These are phyloP conservation scores for Verticillium dahliae DNA, from an alignment of 2,329 filamentous ascomycete genomes.

Conservation along the genomic window DNA sequence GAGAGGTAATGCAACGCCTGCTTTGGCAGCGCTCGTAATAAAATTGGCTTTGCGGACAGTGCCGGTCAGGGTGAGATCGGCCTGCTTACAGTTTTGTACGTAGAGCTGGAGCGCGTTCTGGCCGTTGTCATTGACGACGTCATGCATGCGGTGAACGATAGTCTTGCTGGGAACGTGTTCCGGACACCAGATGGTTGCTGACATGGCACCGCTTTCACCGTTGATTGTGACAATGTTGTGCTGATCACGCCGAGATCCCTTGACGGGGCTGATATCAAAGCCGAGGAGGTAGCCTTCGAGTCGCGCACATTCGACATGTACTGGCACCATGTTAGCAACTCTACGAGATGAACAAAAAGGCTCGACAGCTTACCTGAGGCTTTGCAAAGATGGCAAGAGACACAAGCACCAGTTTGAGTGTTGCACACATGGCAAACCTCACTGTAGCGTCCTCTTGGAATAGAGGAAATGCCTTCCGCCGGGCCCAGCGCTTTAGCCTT, in stretches of 20 bases:
- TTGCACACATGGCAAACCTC: constrained; percentile 83
- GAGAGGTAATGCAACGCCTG: constrained; percentile 22
- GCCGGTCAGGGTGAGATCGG: constrained; percentile 81
- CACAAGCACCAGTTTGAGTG: constrained; percentile 66
- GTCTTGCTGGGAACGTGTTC: constrained; percentile 72
- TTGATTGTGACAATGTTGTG: constrained; percentile 74
- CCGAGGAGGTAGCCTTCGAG: constrained; percentile 77
- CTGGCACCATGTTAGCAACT: constrained; percentile 26
- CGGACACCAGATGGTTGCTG: constrained; percentile 86
- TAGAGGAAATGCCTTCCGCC: constrained; percentile 83
- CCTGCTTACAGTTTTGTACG: constrained; percentile 87
- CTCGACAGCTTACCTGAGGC: constrained; percentile 30
- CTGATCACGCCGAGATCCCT: constrained; percentile 78
- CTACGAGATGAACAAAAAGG: constrained; percentile 5
- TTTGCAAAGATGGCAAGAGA: constrained; percentile 72
- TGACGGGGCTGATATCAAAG: constrained; percentile 85
- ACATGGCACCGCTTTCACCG: constrained; percentile 74
- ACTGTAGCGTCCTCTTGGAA: constrained; percentile 66
- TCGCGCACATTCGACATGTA: constrained; percentile 88
- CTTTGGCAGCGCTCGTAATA: constrained; percentile 57
- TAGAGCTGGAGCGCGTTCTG: constrained; percentile 79
- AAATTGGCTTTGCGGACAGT: constrained; percentile 89
- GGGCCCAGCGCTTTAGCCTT: constrained; percentile 75
- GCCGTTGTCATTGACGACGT: constrained; percentile 64
- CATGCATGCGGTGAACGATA: constrained; percentile 71